phyloP scores from a whole-genome alignment of 352 stramenopile genomes.

The Phytophthora ohioensis region DNA sequence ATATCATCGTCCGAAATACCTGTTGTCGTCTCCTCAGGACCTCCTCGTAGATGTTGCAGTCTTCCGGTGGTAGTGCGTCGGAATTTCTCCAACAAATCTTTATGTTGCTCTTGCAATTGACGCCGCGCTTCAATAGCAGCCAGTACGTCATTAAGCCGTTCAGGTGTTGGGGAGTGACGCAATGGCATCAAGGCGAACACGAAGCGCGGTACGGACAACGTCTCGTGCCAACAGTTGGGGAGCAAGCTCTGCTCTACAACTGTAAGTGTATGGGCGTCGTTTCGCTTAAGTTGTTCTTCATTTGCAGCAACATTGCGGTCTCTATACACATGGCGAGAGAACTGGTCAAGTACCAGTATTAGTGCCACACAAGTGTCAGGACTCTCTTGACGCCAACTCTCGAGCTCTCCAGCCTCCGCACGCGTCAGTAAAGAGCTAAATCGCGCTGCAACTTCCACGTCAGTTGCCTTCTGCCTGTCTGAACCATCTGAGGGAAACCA shows the following conservation, averaged over 20 bases:
- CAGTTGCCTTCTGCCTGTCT: constrained; percentile 52
- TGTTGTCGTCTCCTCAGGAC: constrained; percentile 16
- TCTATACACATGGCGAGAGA: constrained; percentile 85
- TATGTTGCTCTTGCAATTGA: constrained; percentile 56
- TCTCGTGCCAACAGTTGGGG: constrained; percentile 54
- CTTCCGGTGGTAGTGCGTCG: constrained; percentile 80
- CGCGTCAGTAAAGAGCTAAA: constrained; percentile 54
- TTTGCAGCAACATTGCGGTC: constrained; percentile 30
- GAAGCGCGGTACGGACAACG: constrained; percentile 62
- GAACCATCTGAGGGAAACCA: constrained; percentile 72
- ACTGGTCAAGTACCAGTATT: constrained; percentile 89
- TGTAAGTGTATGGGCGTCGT: constrained; percentile 59
- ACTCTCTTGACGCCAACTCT: constrained; percentile 47
- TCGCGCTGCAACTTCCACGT: constrained; percentile 46
- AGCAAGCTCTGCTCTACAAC: constrained; percentile 58
- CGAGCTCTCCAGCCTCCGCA: constrained; percentile 58
- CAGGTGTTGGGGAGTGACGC: constrained; percentile 77
- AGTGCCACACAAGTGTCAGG: constrained; percentile 71
- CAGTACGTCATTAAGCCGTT: constrained; percentile 63
- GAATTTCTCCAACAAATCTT: constrained; percentile 84
- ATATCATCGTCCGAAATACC: constrained; percentile 67
- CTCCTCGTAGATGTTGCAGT: constrained; percentile 62
- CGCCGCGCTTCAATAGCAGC: constrained; percentile 58
- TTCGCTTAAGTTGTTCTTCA: constrained; percentile 35
- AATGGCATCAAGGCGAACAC: constrained; percentile 90